These are phyloP conservation scores for Aspergillus taichungensis DNA, from an alignment of 495 filamentous ascomycete species.

Conservation along the genomic window DNA sequence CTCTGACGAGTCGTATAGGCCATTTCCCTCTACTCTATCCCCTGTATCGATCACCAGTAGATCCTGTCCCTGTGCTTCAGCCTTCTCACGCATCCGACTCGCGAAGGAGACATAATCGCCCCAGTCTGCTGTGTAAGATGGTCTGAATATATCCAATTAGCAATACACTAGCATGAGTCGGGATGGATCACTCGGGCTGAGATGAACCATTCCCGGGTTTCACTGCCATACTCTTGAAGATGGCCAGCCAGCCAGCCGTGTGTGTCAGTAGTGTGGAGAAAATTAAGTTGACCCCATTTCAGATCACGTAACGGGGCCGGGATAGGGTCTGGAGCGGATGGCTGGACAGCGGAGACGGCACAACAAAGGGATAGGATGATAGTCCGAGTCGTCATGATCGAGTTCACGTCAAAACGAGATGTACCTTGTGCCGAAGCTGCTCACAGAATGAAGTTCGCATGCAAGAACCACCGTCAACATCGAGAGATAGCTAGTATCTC, in stretches of 20 bases:
- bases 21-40: slow-evolving; percentile 90
- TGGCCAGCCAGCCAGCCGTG: slow-evolving; percentile 96
- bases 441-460: too few relatives aligned
- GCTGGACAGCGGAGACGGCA: slow-evolving; percentile 54
- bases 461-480: neutral
- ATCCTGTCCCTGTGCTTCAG: slow-evolving; percentile 70
- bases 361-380: slow-evolving; percentile 12
- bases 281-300: slow-evolving; percentile 86
- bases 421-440: neutral
- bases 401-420: neutral
- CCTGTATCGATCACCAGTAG: slow-evolving; percentile 88
- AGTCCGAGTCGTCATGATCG: neutral
- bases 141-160: slow-evolving; percentile 32
- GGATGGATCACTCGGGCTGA: neutral
- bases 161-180: neutral
- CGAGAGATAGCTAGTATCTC: neutral
- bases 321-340: slow-evolving; percentile 68
- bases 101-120: slow-evolving; percentile 96
- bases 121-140: slow-evolving; percentile 92
- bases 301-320: slow-evolving; percentile 74
- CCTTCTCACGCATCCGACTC: slow-evolving; percentile 65
- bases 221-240: slow-evolving; percentile 62
- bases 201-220: neutral
- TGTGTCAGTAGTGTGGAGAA: slow-evolving; percentile 88
- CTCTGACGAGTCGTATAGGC: slow-evolving; percentile 83